Base-by-base conservation (phyloP, 345 rosid species). In the Alliaria petiolata region DNA sequence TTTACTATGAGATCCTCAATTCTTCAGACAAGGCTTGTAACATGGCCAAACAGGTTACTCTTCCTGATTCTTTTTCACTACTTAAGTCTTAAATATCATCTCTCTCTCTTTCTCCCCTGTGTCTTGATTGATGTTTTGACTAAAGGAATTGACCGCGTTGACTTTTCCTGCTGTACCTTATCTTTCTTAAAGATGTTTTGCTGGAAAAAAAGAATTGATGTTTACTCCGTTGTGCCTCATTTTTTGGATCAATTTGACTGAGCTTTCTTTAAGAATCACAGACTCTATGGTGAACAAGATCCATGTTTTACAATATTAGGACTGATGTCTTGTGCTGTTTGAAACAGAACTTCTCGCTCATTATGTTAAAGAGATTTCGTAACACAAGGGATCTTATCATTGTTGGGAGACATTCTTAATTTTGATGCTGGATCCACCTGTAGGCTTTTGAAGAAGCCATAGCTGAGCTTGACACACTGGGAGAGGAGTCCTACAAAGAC, bases 401-500 rank as follows among this genome's bases (percentile, higher is more conserved):
- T 62, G 8, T 0, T 7, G n/a, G 14, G 39, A 5, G 34, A 7
- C 11, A 16, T 16, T 59, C 26, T 51, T 20, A 47, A 3, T 59
- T 64, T 11, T 60, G 10, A 49, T 65, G 10, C 15, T 50, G 44
- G 22, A 39, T 63, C 55, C 4, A 6, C 17, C 10, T 76, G 46
- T 42, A 92, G 98, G 96, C 96, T 47, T 92, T 92, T 62, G 98
- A 92, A 79, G 98, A 92, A 81, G 98, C 98, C 17, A 92, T 92
- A 73, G 98, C 96, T 62, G 98, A 92, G 80, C 83, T 92, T 67
- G 95, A 92, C 80, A 87, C 98, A 5, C 69, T 89, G 75, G 95
- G 98, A 60, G 98, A 89, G 68, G 98, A 92, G 67, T 92, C 96
- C n/a, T 92, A 92, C 92, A 92, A 89, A 86, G 98, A 92, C 82